Conservation (phyloP, 768 basidiomycete genomes). For the Lentinula edodes region DNA sequence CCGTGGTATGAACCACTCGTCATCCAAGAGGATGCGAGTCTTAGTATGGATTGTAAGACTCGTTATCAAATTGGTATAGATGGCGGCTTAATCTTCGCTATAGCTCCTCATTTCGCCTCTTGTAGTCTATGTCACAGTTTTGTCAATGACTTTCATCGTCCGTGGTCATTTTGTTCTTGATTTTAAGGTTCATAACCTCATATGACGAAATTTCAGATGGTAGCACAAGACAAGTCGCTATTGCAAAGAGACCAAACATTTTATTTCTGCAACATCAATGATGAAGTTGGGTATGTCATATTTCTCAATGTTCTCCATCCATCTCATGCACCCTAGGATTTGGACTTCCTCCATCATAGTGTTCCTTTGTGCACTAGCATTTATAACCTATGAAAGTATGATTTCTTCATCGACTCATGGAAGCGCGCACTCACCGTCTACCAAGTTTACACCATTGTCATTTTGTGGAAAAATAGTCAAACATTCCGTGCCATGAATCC, state of each 20-base stretch:
- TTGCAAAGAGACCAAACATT: not conserved
- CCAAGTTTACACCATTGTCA: not conserved
- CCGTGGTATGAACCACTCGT: not conserved
- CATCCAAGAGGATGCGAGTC: not conserved
- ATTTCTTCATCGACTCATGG: not conserved
- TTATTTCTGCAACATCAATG: not conserved
- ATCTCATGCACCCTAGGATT: not conserved
- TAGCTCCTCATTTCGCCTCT: not conserved
- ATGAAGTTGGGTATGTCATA: not conserved
- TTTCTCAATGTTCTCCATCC: not conserved
- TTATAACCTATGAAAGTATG: not conserved
- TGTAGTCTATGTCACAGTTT: not conserved
- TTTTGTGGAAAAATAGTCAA: not conserved
- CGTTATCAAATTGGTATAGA: not conserved
- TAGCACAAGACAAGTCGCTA: not conserved
- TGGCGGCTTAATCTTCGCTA: not conserved
- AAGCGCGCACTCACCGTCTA: not conserved
- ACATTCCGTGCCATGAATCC: not conserved
- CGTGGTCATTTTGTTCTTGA: not conserved
- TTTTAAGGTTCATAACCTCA: not conserved
- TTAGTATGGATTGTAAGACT: not conserved
- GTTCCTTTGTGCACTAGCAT: not conserved
- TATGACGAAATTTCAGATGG: not conserved
- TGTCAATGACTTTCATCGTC: not conserved
- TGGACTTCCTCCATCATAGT: not conserved